Percentiles rank a stretch among this genome's conserved stretches.
Conservation (phyloP, 225 moss, liverwort and hornwort species). For the Polytrichum commune region DNA sequence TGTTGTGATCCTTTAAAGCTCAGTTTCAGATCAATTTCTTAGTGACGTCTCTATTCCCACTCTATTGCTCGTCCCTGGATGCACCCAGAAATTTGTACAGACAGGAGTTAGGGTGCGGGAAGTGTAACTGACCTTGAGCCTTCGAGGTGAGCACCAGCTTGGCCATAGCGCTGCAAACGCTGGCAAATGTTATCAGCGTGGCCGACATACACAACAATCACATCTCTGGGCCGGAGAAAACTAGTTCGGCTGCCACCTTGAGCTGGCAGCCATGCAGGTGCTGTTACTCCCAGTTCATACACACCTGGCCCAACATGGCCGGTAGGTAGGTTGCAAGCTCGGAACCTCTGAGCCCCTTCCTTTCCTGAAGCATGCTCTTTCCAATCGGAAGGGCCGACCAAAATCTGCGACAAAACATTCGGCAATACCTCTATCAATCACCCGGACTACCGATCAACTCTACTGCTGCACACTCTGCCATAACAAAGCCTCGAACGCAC, state of each 20-base stretch:
- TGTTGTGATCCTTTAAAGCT: too few relatives aligned
- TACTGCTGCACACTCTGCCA: background rate
- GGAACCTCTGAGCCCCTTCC: slow-evolving; percentile 64
- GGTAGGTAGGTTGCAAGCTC: slow-evolving; percentile 64
- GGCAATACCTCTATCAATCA: background rate
- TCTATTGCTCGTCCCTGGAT: too few relatives aligned
- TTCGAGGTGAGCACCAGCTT: slow-evolving; percentile 92
- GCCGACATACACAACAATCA: slow-evolving; percentile 85
- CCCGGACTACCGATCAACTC: background rate
- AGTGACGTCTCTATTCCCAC: too few relatives aligned
- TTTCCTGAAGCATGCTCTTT: slow-evolving; percentile 73
- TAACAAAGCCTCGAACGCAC: too few relatives aligned
- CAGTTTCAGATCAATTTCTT: too few relatives aligned
- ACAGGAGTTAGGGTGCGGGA: too few relatives aligned
- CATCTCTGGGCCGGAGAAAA: slow-evolving; percentile 52
- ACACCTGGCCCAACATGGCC: slow-evolving; percentile 68
- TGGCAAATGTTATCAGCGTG: slow-evolving; percentile 83
- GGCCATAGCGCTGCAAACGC: slow-evolving; percentile 78
- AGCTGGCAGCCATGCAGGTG: slow-evolving; percentile 41
- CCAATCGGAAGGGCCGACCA: slow-evolving; percentile 87
- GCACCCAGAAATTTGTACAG: too few relatives aligned
- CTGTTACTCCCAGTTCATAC: slow-evolving; percentile 83
- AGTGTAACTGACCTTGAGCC: slow-evolving; percentile 34
- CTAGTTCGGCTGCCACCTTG: slow-evolving; percentile 16
- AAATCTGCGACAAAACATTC: slow-evolving; percentile 33